Percentiles rank a stretch among this genome's conserved stretches.
These are phyloP conservation scores for Podaxis sp. DNA, from an alignment of 768 basidiomycete genomes.

Conservation along the genomic window DNA sequence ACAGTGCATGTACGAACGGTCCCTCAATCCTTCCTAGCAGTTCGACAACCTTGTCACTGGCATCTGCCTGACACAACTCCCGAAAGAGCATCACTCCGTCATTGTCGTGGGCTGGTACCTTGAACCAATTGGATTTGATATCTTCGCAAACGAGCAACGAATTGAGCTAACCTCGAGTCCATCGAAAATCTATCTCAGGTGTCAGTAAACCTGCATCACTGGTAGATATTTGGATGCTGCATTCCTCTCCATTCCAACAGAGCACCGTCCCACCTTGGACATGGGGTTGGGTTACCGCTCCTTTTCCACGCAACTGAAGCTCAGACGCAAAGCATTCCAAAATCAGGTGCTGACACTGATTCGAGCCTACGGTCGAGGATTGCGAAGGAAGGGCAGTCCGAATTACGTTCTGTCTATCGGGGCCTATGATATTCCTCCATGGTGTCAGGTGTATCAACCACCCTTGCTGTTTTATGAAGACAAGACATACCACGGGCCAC, in stretches of 20 bases:
- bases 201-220: not conserved
- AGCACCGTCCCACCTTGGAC: conserved; percentile 53
- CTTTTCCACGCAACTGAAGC: conserved; percentile 65
- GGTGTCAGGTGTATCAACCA: conserved; percentile 4
- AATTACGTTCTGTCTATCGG: conserved; percentile 51
- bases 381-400: not conserved
- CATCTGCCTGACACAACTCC: conserved; percentile 28
- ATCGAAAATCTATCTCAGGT: conserved; percentile 57
- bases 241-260: conserved; percentile 87
- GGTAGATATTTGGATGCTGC: not conserved
- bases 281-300: conserved; percentile 70
- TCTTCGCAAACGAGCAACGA: not conserved
- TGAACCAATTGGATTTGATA: not conserved
- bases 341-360: conserved; percentile 17
- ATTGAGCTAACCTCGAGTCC: conserved; percentile 61
- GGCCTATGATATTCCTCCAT: conserved; percentile 44
- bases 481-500: conserved; percentile 54
- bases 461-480: not conserved
- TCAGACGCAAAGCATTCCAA: conserved; percentile 73
- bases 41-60: conserved; percentile 43
- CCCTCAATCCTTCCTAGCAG: conserved; percentile 71
- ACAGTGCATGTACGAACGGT: conserved; percentile 56
- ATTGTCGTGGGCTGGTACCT: conserved; percentile 66
- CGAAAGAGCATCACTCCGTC: conserved; percentile 62
- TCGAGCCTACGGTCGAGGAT: not conserved